These are phyloP conservation scores for Rhizoclosmatium sp. DNA, from an alignment of 192 early-diverging fungal genomes.

Conservation along the genomic window DNA sequence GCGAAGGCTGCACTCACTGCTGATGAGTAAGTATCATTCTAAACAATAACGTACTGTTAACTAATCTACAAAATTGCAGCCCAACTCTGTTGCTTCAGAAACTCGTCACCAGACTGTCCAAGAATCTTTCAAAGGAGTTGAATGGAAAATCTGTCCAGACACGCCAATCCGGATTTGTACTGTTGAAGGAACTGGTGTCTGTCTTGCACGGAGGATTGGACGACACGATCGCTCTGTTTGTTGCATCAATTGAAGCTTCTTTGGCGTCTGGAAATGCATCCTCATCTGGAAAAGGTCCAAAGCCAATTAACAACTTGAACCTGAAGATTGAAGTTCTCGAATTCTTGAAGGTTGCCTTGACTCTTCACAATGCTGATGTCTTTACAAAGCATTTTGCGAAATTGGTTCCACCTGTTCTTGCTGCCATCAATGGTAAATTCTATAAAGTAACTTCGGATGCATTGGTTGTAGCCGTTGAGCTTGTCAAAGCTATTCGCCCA, in stretches of 20 bases:
- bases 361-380: constrained; percentile 63
- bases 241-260: constrained; percentile 75
- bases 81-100: constrained; percentile 58
- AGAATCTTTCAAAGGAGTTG: constrained; percentile 74
- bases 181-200: constrained; percentile 73
- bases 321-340: constrained; percentile 83
- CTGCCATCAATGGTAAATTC: constrained; percentile 77
- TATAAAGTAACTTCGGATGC: constrained; percentile 87
- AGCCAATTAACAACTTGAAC: constrained; percentile 70
- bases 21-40: neutral
- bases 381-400: constrained; percentile 64
- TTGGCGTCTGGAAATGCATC: constrained; percentile 62
- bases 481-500: constrained; percentile 79
- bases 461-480: constrained; percentile 70
- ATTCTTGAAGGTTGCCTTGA: constrained; percentile 75
- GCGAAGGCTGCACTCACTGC: neutral
- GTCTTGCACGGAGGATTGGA: constrained; percentile 81
- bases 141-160: constrained; percentile 75
- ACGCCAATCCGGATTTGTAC: constrained; percentile 74
- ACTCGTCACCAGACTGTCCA: constrained; percentile 71
- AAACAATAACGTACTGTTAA: neutral
- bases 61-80: constrained; percentile 11
- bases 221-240: constrained; percentile 65
- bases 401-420: constrained; percentile 71
- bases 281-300: constrained; percentile 30